A percentile compares a stretch with the other conserved stretches of the same genome.
phyloP scores from a whole-genome alignment of 202 grass and related monocot species.

The Digitaria exilis region DNA sequence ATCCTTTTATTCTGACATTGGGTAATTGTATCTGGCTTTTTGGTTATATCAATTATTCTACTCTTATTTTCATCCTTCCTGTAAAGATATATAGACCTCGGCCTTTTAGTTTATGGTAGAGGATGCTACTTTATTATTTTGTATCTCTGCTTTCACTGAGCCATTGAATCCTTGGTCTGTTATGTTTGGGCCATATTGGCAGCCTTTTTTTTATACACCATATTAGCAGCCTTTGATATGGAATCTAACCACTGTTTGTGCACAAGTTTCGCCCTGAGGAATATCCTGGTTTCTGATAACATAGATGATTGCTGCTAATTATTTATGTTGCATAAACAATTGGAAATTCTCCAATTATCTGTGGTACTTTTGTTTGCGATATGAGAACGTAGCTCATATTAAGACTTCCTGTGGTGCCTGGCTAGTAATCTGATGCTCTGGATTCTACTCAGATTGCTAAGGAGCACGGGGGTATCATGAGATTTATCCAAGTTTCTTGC shows the following conservation, averaged over 20 bases:
- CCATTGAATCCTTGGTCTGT: neutral
- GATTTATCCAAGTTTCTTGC: constrained; percentile 95
- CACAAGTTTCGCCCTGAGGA: neutral
- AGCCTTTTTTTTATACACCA: neutral
- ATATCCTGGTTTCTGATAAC: neutral
- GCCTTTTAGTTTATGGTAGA: neutral
- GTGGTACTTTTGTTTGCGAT: neutral
- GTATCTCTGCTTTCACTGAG: neutral
- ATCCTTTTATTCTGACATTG: constrained; percentile 10
- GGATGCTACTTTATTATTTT: neutral
- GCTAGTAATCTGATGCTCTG: constrained; percentile 32
- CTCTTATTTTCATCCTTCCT: neutral
- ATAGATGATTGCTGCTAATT: neutral
- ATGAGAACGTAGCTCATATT: neutral
- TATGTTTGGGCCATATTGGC: neutral
- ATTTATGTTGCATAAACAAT: neutral
- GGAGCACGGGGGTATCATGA: constrained; percentile 92
- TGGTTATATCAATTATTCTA: neutral
- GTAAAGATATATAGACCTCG: neutral
- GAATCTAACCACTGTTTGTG: neutral
- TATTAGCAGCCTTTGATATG: neutral
- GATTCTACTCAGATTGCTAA: constrained; percentile 76
- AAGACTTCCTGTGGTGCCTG: neutral
- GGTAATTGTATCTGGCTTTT: constrained; percentile 8
- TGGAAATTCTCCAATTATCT: neutral